Conservation (phyloP, 1,139 yeast species). For the Nakaseomyces nivariensis region DNA sequence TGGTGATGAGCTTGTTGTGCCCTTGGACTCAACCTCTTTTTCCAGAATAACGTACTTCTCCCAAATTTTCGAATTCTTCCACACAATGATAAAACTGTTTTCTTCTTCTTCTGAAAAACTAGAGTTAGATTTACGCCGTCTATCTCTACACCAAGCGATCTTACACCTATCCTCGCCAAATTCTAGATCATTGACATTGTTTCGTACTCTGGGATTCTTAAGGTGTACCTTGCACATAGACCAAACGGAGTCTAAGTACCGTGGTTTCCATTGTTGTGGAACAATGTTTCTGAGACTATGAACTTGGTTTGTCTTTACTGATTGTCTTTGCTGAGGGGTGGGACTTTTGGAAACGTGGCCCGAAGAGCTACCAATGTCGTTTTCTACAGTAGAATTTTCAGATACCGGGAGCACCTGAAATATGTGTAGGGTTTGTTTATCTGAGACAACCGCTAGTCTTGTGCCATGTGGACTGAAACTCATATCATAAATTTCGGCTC, state of each 20-base stretch:
- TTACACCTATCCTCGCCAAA: slow-evolving; percentile 24
- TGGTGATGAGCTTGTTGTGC: slow-evolving; percentile 1
- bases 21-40: slow-evolving; percentile 21
- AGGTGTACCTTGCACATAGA: slow-evolving; percentile 75
- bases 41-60: slow-evolving; percentile 71
- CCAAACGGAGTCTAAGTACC: slow-evolving; percentile 82
- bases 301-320: slow-evolving; percentile 39
- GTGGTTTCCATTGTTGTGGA: slow-evolving; percentile 55
- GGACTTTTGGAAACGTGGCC: slow-evolving; percentile 1
- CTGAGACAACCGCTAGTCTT: slow-evolving; percentile 75
- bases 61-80: slow-evolving; percentile 71
- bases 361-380: slow-evolving; percentile 4
- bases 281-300: slow-evolving; percentile 53
- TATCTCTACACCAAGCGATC: slow-evolving; percentile 26
- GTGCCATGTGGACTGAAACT: slow-evolving; percentile 69
- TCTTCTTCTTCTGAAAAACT: slow-evolving; percentile 24
- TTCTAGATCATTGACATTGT: slow-evolving; percentile 15
- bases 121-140: slow-evolving; percentile 5
- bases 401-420: slow-evolving; percentile 39
- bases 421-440: slow-evolving; percentile 80
- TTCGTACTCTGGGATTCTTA: slow-evolving; percentile 26
- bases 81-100: slow-evolving; percentile 63
- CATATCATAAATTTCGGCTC: slow-evolving; percentile 74
- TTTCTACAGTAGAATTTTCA: slow-evolving; percentile 5
- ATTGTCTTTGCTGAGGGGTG: slow-evolving; percentile 14